Conservation (phyloP, 306 rosid species). For the Prunus campanulata region DNA sequence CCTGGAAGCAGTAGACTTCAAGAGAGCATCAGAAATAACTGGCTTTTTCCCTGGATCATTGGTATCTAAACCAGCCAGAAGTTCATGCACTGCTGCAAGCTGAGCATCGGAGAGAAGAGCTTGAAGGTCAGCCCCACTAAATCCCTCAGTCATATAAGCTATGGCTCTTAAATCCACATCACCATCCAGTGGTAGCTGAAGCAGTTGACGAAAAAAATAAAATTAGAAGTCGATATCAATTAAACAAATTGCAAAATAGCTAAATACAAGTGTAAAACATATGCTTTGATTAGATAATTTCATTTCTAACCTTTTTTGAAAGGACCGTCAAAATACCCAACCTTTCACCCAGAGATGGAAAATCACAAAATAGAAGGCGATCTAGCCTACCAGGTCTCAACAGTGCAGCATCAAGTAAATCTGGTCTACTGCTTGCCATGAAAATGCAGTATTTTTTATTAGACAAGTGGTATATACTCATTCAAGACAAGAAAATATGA, state of each 20-base stretch:
- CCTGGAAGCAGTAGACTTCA: slow-evolving; percentile 59
- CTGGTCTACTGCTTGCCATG: slow-evolving; percentile 89
- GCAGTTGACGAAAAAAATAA: not conserved
- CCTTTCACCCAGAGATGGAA: slow-evolving; percentile 75
- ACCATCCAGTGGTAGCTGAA: slow-evolving; percentile 68
- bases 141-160: slow-evolving; percentile 84
- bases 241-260: not conserved
- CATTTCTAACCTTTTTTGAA: slow-evolving; percentile 67
- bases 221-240: not conserved
- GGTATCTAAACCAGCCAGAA: slow-evolving; percentile 44
- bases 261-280: slow-evolving; percentile 6
- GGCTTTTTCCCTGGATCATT: slow-evolving; percentile 48
- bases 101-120: slow-evolving; percentile 95
- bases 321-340: slow-evolving; percentile 83
- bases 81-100: slow-evolving; percentile 92
- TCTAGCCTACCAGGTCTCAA: slow-evolving; percentile 96
- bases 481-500: not conserved
- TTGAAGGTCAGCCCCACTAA: slow-evolving; percentile 97
- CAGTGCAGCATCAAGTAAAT: slow-evolving; percentile 93
- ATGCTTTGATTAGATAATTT: slow-evolving; percentile 8
- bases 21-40: slow-evolving; percentile 60
- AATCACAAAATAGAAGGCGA: slow-evolving; percentile 92
- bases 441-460: slow-evolving; percentile 1
- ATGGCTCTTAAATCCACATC: slow-evolving; percentile 72
- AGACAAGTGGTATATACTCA: not conserved